Evolutionary conservation across 257 asterid genomes (phyloP).

Genomic region (Fraxinus anomala): DNA sequence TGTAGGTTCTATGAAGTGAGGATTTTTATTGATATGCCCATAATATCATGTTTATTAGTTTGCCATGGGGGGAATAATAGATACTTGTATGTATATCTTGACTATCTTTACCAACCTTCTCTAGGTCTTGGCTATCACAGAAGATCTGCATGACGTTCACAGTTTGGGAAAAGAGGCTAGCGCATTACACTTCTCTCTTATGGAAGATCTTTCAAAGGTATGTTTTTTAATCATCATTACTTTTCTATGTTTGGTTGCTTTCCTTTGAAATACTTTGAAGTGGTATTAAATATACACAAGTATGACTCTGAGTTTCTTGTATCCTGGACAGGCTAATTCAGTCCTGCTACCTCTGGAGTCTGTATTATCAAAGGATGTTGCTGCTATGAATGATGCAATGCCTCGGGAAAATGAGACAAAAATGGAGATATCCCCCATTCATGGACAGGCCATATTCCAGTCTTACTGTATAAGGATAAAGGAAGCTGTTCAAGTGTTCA

Average conservation of each 20-base stretch:
- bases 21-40: neutral
- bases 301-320: conserved; percentile 25
- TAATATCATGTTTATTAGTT: neutral
- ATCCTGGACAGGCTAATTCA: conserved; percentile 67
- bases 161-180: conserved; percentile 93
- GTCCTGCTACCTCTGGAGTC: conserved; percentile 93
- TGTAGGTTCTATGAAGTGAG: neutral
- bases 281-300: conserved; percentile 13
- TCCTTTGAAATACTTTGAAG: conserved; percentile 22
- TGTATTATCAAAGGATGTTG: conserved; percentile 76
- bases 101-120: conserved; percentile 17
- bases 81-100: neutral
- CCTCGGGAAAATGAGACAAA: conserved; percentile 64
- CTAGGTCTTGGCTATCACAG: conserved; percentile 96
- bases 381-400: conserved; percentile 86
- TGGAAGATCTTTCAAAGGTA: conserved; percentile 90
- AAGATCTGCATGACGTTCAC: conserved; percentile 89
- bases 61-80: neutral
- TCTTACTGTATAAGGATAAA: conserved; percentile 73
- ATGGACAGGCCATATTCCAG: conserved; percentile 92
- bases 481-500: conserved; percentile 70
- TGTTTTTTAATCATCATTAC: conserved; percentile 13
- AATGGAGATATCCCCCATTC: conserved; percentile 82
- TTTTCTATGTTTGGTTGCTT: conserved; percentile 20
- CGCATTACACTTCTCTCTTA: conserved; percentile 72